A percentile compares a stretch with the other conserved stretches of the same genome.
phyloP scores from a whole-genome alignment of 768 basidiomycete species.

The Boletus vinaceobasis region DNA sequence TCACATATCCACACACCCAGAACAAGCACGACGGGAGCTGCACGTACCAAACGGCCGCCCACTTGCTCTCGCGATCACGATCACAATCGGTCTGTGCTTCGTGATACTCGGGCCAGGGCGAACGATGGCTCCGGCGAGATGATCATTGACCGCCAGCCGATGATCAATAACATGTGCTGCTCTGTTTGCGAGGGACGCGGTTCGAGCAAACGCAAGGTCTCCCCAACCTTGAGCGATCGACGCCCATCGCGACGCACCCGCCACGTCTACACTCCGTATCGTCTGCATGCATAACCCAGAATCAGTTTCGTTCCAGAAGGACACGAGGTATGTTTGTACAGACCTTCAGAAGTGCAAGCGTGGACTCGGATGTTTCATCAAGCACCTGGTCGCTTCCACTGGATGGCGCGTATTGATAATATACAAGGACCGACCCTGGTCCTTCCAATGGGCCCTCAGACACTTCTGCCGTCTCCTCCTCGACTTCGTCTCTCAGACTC shows the following conservation, averaged over 20 bases:
- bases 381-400: not conserved
- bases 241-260: not conserved
- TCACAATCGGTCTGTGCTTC: not conserved
- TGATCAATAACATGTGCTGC: slow-evolving; percentile 1
- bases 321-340: not conserved
- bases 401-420: not conserved
- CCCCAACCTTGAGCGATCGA: slow-evolving; percentile 5
- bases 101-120: not conserved
- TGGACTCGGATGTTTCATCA: not conserved
- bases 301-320: not conserved
- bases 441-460: not conserved
- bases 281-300: not conserved
- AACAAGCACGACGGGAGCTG: not conserved
- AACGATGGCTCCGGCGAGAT: not conserved
- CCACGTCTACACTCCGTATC: not conserved
- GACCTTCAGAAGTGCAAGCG: slow-evolving; percentile 4
- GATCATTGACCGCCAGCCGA: not conserved
- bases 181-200: not conserved
- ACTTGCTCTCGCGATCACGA: not conserved
- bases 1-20: not conserved
- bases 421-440: not conserved
- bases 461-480: not conserved
- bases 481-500: not conserved
- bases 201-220: not conserved
- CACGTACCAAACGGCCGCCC: slow-evolving; percentile 15